Evolutionary conservation across 2,329 filamentous ascomycete genomes (phyloP).

Genomic region (Stenocarpella maydis): DNA sequence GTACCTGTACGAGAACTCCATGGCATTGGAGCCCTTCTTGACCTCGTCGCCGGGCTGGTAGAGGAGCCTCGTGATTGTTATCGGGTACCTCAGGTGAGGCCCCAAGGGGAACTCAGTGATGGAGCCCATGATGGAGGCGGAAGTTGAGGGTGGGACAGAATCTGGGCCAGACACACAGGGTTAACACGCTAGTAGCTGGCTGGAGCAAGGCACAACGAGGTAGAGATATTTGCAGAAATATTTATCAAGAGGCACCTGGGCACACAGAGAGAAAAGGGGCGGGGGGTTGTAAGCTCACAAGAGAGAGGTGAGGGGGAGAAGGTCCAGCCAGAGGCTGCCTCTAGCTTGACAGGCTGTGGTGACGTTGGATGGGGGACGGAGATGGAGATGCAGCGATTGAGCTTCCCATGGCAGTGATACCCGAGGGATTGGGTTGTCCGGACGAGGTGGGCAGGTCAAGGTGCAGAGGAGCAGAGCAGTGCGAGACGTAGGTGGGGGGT

Average conservation of each 20-base stretch:
- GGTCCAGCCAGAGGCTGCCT: no score
- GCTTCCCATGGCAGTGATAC: slow-evolving; percentile 33
- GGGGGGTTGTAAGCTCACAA: not conserved
- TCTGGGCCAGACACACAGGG: not conserved
- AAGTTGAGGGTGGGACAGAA: not conserved
- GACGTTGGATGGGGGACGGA: slow-evolving; percentile 26
- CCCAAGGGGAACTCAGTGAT: slow-evolving; percentile 60
- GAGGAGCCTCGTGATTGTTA: slow-evolving; percentile 87
- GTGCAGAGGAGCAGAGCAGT: not conserved
- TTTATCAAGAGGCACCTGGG: not conserved
- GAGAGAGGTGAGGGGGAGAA: not conserved
- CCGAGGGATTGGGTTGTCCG: not conserved
- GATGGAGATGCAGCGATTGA: slow-evolving; percentile 27
- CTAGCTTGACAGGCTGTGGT: slow-evolving; percentile 11
- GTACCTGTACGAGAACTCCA: slow-evolving; percentile 88
- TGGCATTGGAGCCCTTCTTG: slow-evolving; percentile 77
- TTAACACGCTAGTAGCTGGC: not conserved
- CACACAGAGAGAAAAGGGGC: not conserved
- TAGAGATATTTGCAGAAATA: not conserved
- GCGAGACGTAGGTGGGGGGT: not conserved
- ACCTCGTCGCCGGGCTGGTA: slow-evolving; percentile 79
- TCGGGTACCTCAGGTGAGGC: slow-evolving; percentile 83
- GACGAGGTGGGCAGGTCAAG: not conserved
- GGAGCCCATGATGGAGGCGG: slow-evolving; percentile 45
- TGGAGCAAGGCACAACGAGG: not conserved